Evolutionary conservation across 2,329 filamentous ascomycete species (phyloP).

Genomic region (Lasiodiplodia citricola): DNA sequence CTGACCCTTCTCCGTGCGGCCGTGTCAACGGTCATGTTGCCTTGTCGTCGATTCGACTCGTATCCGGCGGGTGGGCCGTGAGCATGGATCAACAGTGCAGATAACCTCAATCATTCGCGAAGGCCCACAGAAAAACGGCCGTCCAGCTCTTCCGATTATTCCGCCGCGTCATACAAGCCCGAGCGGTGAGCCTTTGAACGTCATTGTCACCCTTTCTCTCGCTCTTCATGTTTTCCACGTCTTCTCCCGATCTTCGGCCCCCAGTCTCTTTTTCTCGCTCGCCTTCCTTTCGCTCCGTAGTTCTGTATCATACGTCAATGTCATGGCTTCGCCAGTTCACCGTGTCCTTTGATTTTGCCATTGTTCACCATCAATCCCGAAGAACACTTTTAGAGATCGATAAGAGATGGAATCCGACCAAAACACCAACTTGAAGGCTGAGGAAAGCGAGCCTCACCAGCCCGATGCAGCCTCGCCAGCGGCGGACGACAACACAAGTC

Average conservation of each 20-base stretch:
- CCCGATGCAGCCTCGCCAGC: not conserved
- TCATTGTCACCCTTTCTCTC: not conserved
- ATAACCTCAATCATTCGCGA: not conserved
- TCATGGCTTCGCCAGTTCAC: not conserved
- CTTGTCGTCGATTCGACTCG: not conserved
- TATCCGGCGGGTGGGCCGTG: not conserved
- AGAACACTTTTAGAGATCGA: not conserved
- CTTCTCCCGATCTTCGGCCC: not conserved
- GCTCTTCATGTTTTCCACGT: not conserved
- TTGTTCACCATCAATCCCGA: not conserved
- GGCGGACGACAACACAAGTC: not conserved
- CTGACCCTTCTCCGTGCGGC: not conserved
- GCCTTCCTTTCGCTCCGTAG: not conserved
- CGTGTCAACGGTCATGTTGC: not conserved
- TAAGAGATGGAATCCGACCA: not conserved
- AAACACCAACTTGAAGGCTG: not conserved
- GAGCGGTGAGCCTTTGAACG: conserved; percentile 2
- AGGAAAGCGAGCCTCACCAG: not conserved
- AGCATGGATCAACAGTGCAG: conserved; percentile 11
- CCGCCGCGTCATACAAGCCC: conserved; percentile 6
- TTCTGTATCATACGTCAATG: not conserved
- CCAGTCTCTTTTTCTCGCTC: not conserved
- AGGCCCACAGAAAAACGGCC: conserved; percentile 4
- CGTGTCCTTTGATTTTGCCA: not conserved
- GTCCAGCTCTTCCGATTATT: not conserved